A percentile compares a stretch with the other conserved stretches of the same genome.
phyloP scores from a whole-genome alignment of 345 rosid species.

The Gossypium mustelinum region DNA sequence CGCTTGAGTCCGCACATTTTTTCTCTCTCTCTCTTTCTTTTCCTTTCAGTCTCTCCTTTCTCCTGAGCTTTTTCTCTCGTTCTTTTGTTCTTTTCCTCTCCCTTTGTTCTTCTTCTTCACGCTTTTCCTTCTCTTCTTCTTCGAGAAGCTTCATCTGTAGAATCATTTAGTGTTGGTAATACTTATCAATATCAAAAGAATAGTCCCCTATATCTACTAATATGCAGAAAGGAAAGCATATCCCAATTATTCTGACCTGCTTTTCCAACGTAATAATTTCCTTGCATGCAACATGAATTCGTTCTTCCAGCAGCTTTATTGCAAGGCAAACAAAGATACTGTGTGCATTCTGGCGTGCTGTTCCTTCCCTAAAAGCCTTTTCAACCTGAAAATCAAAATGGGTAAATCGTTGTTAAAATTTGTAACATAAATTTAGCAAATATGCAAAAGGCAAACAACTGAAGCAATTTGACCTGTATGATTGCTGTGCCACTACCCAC shows the following conservation, averaged over 20 bases:
- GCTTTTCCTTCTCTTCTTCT: slow-evolving; percentile 96
- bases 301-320: slow-evolving; percentile 77
- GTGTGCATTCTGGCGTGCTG: slow-evolving; percentile 96
- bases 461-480: not conserved
- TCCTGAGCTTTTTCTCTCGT: slow-evolving; percentile 84
- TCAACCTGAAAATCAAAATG: slow-evolving; percentile 59
- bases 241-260: slow-evolving; percentile 54
- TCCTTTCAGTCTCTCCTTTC: slow-evolving; percentile 89
- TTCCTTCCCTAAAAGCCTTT: slow-evolving; percentile 97
- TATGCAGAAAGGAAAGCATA: slow-evolving; percentile 8
- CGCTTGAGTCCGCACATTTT: slow-evolving; percentile 33
- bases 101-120: slow-evolving; percentile 89
- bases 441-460: not conserved
- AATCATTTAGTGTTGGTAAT: slow-evolving; percentile 16
- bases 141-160: slow-evolving; percentile 84
- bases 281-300: slow-evolving; percentile 94
- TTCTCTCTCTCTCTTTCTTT: slow-evolving; percentile 74
- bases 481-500: not conserved
- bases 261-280: slow-evolving; percentile 89
- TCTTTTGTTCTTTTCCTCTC: slow-evolving; percentile 86
- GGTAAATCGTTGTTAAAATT: not conserved
- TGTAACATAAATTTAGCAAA: not conserved
- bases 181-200: not conserved
- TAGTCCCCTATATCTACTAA: not conserved
- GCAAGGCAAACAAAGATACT: slow-evolving; percentile 95